Evolutionary conservation across 2,329 filamentous ascomycete species (phyloP).

Genomic region (Xylariaceae sp.): DNA sequence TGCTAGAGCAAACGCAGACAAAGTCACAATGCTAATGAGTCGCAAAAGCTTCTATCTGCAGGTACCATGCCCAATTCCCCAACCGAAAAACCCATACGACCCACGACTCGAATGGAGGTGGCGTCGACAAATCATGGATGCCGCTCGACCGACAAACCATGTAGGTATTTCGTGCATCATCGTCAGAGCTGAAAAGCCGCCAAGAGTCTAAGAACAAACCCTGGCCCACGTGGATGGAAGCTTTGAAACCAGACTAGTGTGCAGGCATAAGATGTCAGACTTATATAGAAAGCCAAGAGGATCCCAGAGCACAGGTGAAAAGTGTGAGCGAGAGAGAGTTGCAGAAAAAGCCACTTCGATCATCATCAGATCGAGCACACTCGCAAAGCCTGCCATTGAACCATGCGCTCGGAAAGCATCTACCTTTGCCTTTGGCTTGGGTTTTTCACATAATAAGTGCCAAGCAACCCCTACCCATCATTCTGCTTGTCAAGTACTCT

Average conservation of each 20-base stretch:
- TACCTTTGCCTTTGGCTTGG: background rate
- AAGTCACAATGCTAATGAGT: constrained; percentile 3
- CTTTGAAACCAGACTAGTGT: constrained; percentile 18
- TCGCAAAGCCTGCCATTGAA: constrained; percentile 1
- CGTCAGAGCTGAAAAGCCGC: constrained; percentile 18
- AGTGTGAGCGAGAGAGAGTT: background rate
- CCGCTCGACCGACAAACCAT: background rate
- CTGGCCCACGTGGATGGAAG: constrained; percentile 20
- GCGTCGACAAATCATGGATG: constrained; percentile 21
- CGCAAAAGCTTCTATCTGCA: constrained; percentile 19
- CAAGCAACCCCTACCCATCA: background rate
- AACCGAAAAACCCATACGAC: background rate
- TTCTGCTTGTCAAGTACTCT: background rate
- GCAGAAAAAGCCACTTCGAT: constrained; percentile 12
- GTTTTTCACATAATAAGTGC: constrained; percentile 7
- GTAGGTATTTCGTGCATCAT: constrained; percentile 15
- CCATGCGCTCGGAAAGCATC: constrained; percentile 6
- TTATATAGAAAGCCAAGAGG: constrained; percentile 11
- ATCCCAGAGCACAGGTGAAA: background rate
- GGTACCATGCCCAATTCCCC: constrained; percentile 12
- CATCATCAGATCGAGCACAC: constrained; percentile 11
- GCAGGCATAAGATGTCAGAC: background rate
- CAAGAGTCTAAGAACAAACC: background rate
- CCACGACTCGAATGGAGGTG: constrained; percentile 3
- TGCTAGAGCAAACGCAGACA: constrained; percentile 9